Evolutionary conservation across 169 alveolate genomes (phyloP), one percentile per base, ranked within the genome.

Genomic region (Toxoplasma gondii): DNA sequence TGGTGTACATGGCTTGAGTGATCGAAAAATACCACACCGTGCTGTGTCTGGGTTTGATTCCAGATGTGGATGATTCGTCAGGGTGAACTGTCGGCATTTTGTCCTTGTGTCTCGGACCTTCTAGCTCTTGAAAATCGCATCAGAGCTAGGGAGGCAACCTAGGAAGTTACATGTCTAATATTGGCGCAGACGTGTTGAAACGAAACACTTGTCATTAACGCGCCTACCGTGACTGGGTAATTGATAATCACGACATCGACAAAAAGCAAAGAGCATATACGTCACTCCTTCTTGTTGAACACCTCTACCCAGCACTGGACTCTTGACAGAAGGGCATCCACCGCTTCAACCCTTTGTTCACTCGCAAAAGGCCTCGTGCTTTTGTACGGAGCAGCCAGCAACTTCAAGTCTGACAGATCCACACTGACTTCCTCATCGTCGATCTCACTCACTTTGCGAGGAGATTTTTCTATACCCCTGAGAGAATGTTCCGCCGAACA

Each of bases 271-370:
- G 58, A 49, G 22, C 58, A 49, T 12, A 12, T 12, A 49, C 74
- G n/a, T 78, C 44, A 78, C 86, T 78, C 86, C n/a, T 38, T 78
- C 86, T 78, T 78, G 86, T 78, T 78, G 86, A 78, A 78, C 44
- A 78, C 86, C n/a, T 78, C 86, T 17, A 78, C 86, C 39, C 86
- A 38, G 86, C 86, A 78, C 49, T 78, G 39, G 31, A 78, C 86
- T n/a, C 86, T 78, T 38, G 86, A 78, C 22, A 78, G 44, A 78
- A 78, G 86, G 44, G 86, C 86, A 38, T 78, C 86, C 86, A 78
- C 44, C n/a, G 86, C 86, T 38, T 78, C 86, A 1, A 27, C 22
- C 44, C 86, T 78, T 38, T 78, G 49, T 19, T 78, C 86, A 36
- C 49, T 19, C 86, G 86, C 86, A 27, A 78, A 78, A 19, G n/a